A percentile compares a stretch with the other conserved stretches of the same genome.
Conservation (phyloP, 441 rosid genomes). For the Oxalis stricta region DNA sequence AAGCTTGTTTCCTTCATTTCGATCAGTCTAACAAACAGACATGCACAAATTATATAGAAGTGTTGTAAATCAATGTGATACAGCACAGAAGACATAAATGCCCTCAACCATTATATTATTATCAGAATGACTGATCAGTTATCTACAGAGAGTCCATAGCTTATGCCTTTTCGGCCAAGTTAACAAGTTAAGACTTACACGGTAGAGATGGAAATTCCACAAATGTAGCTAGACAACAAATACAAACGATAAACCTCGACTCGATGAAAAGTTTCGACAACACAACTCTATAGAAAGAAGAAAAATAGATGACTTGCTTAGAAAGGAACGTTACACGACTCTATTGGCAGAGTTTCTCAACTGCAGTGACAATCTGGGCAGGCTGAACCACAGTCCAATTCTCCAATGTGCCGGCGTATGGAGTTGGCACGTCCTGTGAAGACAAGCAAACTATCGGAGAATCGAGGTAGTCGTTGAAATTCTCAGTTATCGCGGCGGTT, state of each 20-base stretch:
- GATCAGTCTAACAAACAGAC: too few species aligned
- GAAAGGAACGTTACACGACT: background rate
- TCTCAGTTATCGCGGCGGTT: slow-evolving; percentile 74
- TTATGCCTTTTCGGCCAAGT: background rate
- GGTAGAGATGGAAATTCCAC: background rate
- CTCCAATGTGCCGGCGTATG: slow-evolving; percentile 81
- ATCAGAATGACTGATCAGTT: background rate
- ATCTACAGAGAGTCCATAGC: too few species aligned
- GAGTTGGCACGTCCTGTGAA: slow-evolving; percentile 91
- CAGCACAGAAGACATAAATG: too few species aligned
- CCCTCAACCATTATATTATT: too few species aligned
- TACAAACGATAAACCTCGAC: background rate
- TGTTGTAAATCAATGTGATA: too few species aligned
- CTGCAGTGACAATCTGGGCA: slow-evolving; percentile 83
- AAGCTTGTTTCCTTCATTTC: too few species aligned
- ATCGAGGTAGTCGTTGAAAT: slow-evolving; percentile 76
- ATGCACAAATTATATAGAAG: too few species aligned
- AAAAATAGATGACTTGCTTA: background rate
- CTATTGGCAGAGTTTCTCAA: slow-evolving; percentile 79
- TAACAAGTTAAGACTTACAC: background rate
- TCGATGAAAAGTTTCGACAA: slow-evolving; percentile 4
- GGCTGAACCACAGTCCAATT: slow-evolving; percentile 95
- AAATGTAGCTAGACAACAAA: slow-evolving; percentile 4
- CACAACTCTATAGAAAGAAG: slow-evolving; percentile 6
- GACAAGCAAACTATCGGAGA: slow-evolving; percentile 81